phyloP scores from a whole-genome alignment of 2,329 filamentous ascomycete species.

The Leptodontidium sp. region DNA sequence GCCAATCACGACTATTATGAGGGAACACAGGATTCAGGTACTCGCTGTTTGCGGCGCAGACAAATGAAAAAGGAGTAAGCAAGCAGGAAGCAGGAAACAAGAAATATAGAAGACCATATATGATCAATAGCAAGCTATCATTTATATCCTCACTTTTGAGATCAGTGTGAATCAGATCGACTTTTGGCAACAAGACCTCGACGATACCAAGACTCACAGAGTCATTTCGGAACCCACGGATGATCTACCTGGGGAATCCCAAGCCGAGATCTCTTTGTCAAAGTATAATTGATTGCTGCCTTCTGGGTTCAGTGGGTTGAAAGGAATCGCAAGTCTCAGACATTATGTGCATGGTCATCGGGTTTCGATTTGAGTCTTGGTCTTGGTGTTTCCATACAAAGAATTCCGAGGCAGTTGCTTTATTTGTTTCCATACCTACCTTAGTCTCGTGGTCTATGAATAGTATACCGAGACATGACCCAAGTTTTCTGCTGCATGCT shows the following conservation, averaged over 20 bases:
- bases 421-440: neutral
- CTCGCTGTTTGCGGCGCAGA: neutral
- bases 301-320: neutral
- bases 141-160: neutral
- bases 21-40: neutral
- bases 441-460: neutral
- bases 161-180: neutral
- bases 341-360: neutral
- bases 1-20: slow-evolving; percentile 6
- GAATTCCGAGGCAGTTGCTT: neutral
- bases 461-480: neutral
- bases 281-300: neutral
- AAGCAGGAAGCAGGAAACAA: neutral
- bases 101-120: no score
- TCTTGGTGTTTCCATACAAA: neutral
- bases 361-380: neutral
- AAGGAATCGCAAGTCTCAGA: neutral
- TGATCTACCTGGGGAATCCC: neutral
- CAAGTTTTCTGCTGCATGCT: neutral
- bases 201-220: neutral
- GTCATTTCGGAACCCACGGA: no score
- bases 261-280: neutral
- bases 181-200: neutral
- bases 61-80: neutral
- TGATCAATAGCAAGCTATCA: no score